Evolutionary conservation across 169 alveolate species (phyloP).

Genomic region (Plasmodium malariae): DNA sequence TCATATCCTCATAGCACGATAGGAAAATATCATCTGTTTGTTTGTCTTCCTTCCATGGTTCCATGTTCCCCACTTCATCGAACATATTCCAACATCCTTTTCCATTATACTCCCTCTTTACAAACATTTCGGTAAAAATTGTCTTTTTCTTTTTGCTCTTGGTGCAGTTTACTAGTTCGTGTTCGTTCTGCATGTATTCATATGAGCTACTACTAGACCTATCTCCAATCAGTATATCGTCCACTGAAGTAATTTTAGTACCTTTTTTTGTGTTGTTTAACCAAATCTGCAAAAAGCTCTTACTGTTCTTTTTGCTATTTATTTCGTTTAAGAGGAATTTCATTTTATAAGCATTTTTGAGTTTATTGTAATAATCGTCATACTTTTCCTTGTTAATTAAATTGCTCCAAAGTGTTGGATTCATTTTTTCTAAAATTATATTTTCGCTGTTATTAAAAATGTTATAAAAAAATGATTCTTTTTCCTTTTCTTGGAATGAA

Average conservation of each 20-base stretch:
- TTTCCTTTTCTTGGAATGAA: constrained; percentile 16
- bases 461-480: constrained; percentile 34
- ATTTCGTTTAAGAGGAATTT: background rate
- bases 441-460: constrained; percentile 40
- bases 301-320: background rate
- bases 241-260: too few species aligned
- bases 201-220: too few species aligned
- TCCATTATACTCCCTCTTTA: background rate
- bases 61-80: too few species aligned
- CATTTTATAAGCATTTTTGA: constrained; percentile 6
- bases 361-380: constrained; percentile 24
- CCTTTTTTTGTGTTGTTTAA: too few species aligned
- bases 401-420: background rate
- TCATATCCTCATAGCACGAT: constrained; percentile 53
- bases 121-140: background rate
- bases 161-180: background rate
- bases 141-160: background rate
- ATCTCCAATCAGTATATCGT: too few species aligned
- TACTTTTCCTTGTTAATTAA: constrained; percentile 43
- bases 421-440: constrained; percentile 37
- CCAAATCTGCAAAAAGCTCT: background rate
- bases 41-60: background rate
- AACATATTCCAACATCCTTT: background rate
- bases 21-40: constrained; percentile 7
- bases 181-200: too few species aligned